Conservation (phyloP, 305 asterid genomes). For the Fraxinus dipetala region DNA sequence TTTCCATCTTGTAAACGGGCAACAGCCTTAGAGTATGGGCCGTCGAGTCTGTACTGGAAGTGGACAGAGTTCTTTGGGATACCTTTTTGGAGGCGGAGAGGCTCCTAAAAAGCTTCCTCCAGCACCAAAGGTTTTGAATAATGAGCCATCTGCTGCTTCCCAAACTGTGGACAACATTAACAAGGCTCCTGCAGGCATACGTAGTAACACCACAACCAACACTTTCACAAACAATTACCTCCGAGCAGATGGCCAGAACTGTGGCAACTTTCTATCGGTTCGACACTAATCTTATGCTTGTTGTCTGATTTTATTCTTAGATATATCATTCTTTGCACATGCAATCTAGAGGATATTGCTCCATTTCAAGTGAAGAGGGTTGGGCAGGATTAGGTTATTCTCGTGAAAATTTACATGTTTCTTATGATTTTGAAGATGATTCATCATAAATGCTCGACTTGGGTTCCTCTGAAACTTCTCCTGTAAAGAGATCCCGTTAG, state of each 20-base stretch:
- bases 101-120: slow-evolving; percentile 21
- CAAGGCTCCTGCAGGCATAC: slow-evolving; percentile 38
- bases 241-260: slow-evolving; percentile 42
- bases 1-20: not conserved
- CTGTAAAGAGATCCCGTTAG: not conserved
- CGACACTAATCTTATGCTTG: not conserved
- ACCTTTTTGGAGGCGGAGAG: slow-evolving; percentile 42
- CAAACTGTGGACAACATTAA: slow-evolving; percentile 24
- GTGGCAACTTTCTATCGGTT: slow-evolving; percentile 44
- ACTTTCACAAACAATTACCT: slow-evolving; percentile 25
- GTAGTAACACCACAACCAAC: slow-evolving; percentile 20
- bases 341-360: not conserved
- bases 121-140: slow-evolving; percentile 8
- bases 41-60: slow-evolving; percentile 44
- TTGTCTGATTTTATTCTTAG: not conserved
- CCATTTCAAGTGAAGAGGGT: not conserved
- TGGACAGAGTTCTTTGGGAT: slow-evolving; percentile 45
- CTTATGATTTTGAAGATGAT: not conserved
- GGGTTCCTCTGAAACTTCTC: not conserved
- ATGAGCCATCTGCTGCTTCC: slow-evolving; percentile 22
- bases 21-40: slow-evolving; percentile 25
- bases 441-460: not conserved
- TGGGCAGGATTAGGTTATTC: not conserved
- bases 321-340: not conserved
- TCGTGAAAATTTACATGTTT: not conserved